phyloP scores from a whole-genome alignment of 441 rosid genomes.

The Daphne laureola region DNA sequence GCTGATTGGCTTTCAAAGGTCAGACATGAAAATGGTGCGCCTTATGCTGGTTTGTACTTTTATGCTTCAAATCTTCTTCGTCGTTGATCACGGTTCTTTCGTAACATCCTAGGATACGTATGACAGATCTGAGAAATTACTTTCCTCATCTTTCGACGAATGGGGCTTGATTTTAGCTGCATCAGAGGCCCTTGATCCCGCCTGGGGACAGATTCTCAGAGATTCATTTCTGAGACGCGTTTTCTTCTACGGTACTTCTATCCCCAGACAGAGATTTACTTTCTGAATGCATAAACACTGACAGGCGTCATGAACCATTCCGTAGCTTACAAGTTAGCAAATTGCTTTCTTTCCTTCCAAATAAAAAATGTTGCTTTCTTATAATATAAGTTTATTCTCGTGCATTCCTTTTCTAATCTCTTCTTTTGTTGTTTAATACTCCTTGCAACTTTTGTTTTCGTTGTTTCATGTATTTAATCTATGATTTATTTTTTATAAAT shows the following conservation, averaged over 20 bases:
- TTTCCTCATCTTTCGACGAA: slow-evolving; percentile 60
- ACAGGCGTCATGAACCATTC: too few relatives aligned
- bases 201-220: slow-evolving; percentile 78
- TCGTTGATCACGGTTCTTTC: slow-evolving; percentile 12
- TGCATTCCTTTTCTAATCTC: neutral
- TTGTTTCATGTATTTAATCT: too few relatives aligned
- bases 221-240: slow-evolving; percentile 90
- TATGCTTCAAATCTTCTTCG: slow-evolving; percentile 7
- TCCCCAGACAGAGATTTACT: slow-evolving; percentile 2
- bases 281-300: neutral
- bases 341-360: neutral
- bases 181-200: slow-evolving; percentile 68
- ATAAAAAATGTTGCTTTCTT: neutral
- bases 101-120: slow-evolving; percentile 41
- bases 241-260: slow-evolving; percentile 69
- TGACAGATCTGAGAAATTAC: slow-evolving; percentile 57
- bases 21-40: slow-evolving; percentile 72
- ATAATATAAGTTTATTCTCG: neutral
- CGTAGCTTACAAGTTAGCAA: too few relatives aligned
- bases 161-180: slow-evolving; percentile 72
- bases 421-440: too few relatives aligned
- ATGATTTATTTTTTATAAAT: too few relatives aligned
- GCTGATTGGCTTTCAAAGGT: slow-evolving; percentile 62
- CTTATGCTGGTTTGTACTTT: slow-evolving; percentile 13
- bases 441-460: too few relatives aligned